These are phyloP conservation scores for Neopestalotiopsis clavispora DNA, from an alignment of 2,329 filamentous ascomycete genomes.

Conservation along the genomic window DNA sequence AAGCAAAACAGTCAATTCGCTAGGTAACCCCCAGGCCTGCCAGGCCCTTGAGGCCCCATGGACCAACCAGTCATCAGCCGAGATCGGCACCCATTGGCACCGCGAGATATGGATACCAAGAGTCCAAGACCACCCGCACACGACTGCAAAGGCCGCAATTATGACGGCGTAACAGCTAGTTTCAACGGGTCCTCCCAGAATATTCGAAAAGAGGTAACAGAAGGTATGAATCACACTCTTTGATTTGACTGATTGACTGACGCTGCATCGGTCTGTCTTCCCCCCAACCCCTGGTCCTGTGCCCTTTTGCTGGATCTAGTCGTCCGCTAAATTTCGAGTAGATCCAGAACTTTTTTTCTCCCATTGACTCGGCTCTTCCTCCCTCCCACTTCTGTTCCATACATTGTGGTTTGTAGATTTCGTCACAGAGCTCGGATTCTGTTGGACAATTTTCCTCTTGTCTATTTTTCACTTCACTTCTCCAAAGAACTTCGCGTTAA, in stretches of 20 bases:
- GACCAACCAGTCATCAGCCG: not conserved
- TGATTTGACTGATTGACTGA: not conserved
- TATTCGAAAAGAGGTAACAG: not conserved
- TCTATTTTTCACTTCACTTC: not conserved
- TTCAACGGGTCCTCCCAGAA: conserved; percentile 6
- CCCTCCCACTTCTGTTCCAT: conserved; percentile 1
- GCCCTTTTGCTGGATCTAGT: conserved; percentile 1
- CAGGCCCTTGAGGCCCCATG: not conserved
- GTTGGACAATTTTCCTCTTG: not conserved
- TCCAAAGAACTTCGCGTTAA: conserved; percentile 14
- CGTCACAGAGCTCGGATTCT: not conserved
- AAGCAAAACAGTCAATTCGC: not conserved
- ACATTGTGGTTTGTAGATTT: not conserved
- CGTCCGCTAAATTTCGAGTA: not conserved
- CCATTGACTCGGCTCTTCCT: conserved; percentile 5
- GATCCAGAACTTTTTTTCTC: conserved; percentile 6
- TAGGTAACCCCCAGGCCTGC: not conserved
- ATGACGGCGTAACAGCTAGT: not conserved
- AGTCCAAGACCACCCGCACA: not conserved
- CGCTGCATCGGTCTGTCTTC: not conserved
- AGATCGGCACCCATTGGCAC: not conserved
- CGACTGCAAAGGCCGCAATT: not conserved
- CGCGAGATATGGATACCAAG: not conserved
- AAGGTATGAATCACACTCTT: not conserved
- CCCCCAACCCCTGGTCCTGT: not conserved